A percentile compares a stretch with the other conserved stretches of the same genome.
phyloP scores from a whole-genome alignment of 257 asterid species.

The Lithospermum erythrorhizon region DNA sequence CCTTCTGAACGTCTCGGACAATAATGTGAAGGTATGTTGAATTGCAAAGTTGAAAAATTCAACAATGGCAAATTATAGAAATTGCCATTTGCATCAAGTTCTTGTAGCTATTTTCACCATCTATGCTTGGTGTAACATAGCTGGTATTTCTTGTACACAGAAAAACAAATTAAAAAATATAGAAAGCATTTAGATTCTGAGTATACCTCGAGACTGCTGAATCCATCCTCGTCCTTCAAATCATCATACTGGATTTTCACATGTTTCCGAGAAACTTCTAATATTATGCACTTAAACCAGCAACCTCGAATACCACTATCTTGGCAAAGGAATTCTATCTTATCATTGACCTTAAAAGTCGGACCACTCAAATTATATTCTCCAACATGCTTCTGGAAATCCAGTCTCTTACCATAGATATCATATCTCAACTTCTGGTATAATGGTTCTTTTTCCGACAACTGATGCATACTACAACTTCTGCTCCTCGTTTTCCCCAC shows the following conservation, averaged over 20 bases:
- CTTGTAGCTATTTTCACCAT: too few relatives aligned
- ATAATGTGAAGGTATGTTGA: neutral
- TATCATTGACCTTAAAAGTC: conserved; percentile 36
- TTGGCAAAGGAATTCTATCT: conserved; percentile 77
- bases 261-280: conserved; percentile 55
- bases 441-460: conserved; percentile 30
- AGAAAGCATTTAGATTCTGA: neutral
- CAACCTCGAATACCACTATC: conserved; percentile 99
- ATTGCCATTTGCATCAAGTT: neutral
- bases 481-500: conserved; percentile 66
- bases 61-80: neutral
- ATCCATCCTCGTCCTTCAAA: conserved; percentile 56
- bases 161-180: neutral
- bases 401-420: conserved; percentile 23
- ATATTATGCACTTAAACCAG: conserved; percentile 80
- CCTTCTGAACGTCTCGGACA: neutral
- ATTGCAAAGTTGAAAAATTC: neutral
- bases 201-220: conserved; percentile 68
- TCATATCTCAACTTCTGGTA: conserved; percentile 34
- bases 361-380: conserved; percentile 23
- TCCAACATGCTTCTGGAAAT: conserved; percentile 38
- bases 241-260: conserved; percentile 65
- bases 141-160: neutral
- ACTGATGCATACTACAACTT: conserved; percentile 42
- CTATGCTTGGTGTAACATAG: neutral